Evolutionary conservation across 2,329 filamentous ascomycete species (phyloP), one percentile per base, ranked within the genome.

Genomic region (Penicillium sp.): DNA sequence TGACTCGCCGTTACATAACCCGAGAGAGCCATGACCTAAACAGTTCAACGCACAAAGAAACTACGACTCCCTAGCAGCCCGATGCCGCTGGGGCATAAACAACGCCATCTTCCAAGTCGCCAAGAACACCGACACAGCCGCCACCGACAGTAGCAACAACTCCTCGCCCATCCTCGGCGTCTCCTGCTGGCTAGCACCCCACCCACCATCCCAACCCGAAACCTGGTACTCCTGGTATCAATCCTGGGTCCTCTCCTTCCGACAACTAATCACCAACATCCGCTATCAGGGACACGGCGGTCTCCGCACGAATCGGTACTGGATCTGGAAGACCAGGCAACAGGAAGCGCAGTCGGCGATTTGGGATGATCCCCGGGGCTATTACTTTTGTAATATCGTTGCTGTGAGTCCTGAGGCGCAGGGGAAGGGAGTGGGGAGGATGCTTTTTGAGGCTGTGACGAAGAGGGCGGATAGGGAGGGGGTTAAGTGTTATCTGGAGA

Each of bases 301-400:
- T 0, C 78, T 92, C 4, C 88, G 85, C 62, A 85, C 87, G 40
- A 71, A 86, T 75, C 84, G 90, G 12, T 92, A 92, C 72, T 90
- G 86, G 77, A 90, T 91, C 70, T 92, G 89, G 89, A 92, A 92
- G 70, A 82, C 81, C n/a, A 82, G 84, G 3, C 89, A 92, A 74
- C 82, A 84, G 0, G 81, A 86, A 56, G 88, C 85, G 1, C 89
- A 91, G 64, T 76, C 78, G 1, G 79, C 86, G 54, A 79, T 91
- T 7, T 92, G 89, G 89, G 85, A 82, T 0, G 88, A 90, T 65
- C 81, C 84, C 0, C 79, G 82, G n/a, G 90, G 90, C 0, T 92
- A 92, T 69, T 92, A 91, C 71, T 92, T 92, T 68, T 88, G 90
- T 65, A 92, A 92, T 70, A 91, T 92, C 62, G 88, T 92, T 73